Conservation (phyloP, 345 rosid species). For the Dipteronia dyeriana region DNA sequence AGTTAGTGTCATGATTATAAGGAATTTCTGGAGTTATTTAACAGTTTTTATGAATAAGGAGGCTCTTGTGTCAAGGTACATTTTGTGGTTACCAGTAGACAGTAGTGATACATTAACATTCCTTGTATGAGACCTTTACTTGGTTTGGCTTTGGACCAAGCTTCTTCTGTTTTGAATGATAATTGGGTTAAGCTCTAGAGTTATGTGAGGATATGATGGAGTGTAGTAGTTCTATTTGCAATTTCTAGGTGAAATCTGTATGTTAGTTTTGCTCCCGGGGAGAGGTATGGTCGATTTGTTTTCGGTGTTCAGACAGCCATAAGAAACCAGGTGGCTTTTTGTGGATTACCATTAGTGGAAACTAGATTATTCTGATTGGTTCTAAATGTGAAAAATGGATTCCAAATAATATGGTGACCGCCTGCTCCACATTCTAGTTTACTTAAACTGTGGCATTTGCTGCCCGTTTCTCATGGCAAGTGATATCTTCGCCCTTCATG, state of each 20-base stretch:
- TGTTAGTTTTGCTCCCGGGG: neutral
- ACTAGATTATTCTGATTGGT: neutral
- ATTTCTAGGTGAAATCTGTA: neutral
- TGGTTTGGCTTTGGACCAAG: neutral
- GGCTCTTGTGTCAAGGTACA: neutral
- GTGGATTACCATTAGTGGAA: neutral
- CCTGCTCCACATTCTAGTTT: neutral
- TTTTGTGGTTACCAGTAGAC: neutral
- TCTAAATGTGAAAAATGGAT: neutral
- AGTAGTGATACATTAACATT: neutral
- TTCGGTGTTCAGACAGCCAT: neutral
- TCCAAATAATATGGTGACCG: neutral
- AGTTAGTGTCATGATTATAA: neutral
- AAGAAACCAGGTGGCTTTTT: neutral
- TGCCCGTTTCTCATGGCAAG: neutral
- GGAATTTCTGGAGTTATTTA: neutral
- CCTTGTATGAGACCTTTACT: neutral
- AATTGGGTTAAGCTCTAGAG: neutral
- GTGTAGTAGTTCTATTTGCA: neutral
- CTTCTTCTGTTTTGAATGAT: neutral
- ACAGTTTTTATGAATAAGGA: neutral
- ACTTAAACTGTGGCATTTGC: neutral
- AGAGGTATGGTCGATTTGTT: neutral
- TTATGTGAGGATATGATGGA: neutral
- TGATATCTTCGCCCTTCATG: neutral